phyloP scores from a whole-genome alignment of 257 asterid genomes.

The Lycium ferocissimum region DNA sequence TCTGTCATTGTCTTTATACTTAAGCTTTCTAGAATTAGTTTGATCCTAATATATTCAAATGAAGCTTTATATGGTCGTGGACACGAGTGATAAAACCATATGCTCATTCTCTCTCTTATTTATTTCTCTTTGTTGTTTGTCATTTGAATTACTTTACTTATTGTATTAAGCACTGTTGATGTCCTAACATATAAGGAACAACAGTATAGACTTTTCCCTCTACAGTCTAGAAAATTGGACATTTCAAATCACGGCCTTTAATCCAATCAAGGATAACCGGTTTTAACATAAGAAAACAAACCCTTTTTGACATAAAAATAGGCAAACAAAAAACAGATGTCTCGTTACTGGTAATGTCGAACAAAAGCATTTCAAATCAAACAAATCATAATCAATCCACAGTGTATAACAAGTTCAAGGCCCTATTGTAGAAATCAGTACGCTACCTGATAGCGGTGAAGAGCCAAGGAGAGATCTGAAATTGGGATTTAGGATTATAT shows the following conservation, averaged over 20 bases:
- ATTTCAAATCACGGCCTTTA: neutral
- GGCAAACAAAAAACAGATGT: neutral
- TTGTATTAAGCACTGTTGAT: neutral
- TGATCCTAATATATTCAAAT: slow-evolving; percentile 5
- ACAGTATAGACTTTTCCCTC: neutral
- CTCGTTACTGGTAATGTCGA: neutral
- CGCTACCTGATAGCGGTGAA: slow-evolving; percentile 3
- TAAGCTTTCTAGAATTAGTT: neutral
- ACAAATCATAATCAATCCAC: neutral
- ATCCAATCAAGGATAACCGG: neutral
- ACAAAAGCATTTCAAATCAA: neutral
- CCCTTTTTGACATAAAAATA: neutral
- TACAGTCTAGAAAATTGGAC: neutral
- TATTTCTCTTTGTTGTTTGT: slow-evolving; percentile 5
- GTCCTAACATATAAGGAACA: neutral
- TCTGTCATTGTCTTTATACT: neutral
- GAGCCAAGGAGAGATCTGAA: slow-evolving; percentile 6
- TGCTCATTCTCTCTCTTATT: neutral
- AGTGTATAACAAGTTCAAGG: neutral
- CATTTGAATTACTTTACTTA: neutral
- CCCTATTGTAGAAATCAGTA: neutral
- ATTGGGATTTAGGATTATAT: neutral
- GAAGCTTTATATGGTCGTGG: neutral
- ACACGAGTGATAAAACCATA: neutral
- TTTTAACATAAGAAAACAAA: neutral